Evolutionary conservation across 106 monocot genomes (phyloP).

Genomic region (Gastrodia elata): DNA sequence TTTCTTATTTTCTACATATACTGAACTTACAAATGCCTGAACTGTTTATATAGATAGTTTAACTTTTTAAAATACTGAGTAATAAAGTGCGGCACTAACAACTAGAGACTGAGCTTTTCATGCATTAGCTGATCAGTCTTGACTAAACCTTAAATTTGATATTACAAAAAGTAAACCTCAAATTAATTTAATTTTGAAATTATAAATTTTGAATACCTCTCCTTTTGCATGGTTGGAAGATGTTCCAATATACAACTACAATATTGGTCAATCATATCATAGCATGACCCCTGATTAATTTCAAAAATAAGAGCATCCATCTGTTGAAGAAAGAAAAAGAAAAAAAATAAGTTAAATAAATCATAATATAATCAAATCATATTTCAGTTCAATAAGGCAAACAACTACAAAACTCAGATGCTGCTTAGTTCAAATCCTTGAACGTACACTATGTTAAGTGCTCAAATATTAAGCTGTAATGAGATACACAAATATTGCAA

Average conservation of each 20-base stretch:
- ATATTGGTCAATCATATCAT: constrained; percentile 49
- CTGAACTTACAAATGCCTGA: background rate
- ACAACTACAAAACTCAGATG: background rate
- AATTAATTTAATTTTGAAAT: background rate
- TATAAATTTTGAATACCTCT: constrained; percentile 25
- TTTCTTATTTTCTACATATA: background rate
- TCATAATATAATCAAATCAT: background rate
- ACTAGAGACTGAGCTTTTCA: background rate
- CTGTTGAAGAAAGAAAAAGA: constrained; percentile 21
- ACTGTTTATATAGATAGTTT: background rate
- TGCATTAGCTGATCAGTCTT: background rate
- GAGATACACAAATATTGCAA: background rate
- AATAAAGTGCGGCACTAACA: background rate
- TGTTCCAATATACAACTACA: constrained; percentile 24
- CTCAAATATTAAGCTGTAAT: background rate
- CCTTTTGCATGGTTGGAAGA: constrained; percentile 41
- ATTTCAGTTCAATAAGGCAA: background rate
- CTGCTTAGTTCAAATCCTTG: background rate
- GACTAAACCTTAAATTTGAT: background rate
- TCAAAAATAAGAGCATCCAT: constrained; percentile 42
- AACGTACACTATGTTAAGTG: background rate
- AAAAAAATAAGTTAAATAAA: background rate
- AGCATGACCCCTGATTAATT: constrained; percentile 41
- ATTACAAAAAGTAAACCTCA: background rate
- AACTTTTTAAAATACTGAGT: background rate